Evolutionary conservation across 805 yeast species (phyloP).

Genomic region (Ogataea populi-albae): DNA sequence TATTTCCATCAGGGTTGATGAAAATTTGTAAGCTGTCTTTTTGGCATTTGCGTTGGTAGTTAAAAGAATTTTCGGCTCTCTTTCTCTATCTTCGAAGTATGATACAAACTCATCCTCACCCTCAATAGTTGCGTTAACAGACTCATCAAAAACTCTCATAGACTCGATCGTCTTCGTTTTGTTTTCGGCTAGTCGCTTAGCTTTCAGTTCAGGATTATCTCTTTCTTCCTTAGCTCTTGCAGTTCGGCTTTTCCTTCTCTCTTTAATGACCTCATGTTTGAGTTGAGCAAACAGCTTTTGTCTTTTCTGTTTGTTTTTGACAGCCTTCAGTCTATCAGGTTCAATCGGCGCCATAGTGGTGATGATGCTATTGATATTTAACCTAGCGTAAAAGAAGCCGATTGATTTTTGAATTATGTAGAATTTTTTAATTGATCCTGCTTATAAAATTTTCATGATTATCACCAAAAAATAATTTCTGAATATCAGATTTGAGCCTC

Average conservation of each 20-base stretch:
- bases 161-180: slow-evolving; percentile 81
- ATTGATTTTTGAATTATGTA: too few species aligned
- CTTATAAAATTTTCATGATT: too few species aligned
- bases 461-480: too few species aligned
- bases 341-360: slow-evolving; percentile 34
- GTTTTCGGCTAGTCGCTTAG: slow-evolving; percentile 73
- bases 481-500: too few species aligned
- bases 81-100: slow-evolving; percentile 47
- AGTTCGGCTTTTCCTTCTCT: slow-evolving; percentile 72
- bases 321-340: slow-evolving; percentile 39
- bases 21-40: slow-evolving; percentile 85
- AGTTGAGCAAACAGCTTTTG: slow-evolving; percentile 72
- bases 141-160: slow-evolving; percentile 84
- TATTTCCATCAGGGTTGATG: slow-evolving; percentile 78
- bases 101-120: slow-evolving; percentile 63
- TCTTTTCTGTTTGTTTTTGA: slow-evolving; percentile 76
- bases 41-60: slow-evolving; percentile 88
- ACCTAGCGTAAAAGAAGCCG: too few species aligned
- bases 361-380: too few species aligned
- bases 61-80: slow-evolving; percentile 80
- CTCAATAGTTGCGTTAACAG: slow-evolving; percentile 57
- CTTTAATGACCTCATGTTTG: slow-evolving; percentile 71
- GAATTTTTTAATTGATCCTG: too few species aligned
- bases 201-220: slow-evolving; percentile 76
- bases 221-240: slow-evolving; percentile 85